Evolutionary conservation across 2,329 filamentous ascomycete species (phyloP).

Genomic region (Trichoderma sp.): DNA sequence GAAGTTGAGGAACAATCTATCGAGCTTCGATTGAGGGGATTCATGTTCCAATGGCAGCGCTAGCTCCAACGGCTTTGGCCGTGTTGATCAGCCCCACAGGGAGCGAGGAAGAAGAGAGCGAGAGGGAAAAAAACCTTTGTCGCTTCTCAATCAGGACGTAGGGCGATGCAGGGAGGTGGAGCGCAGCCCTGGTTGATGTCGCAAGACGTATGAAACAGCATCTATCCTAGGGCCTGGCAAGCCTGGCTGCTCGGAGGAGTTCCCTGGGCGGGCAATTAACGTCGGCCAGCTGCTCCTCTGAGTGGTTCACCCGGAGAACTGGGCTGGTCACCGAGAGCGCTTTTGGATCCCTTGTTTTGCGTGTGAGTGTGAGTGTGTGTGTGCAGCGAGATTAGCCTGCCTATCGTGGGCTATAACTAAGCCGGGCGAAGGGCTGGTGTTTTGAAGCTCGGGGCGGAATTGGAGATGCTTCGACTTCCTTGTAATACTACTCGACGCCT

Average conservation of each 20-base stretch:
- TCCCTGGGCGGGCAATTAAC: slow-evolving; percentile 7
- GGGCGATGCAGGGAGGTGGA: slow-evolving; percentile 15
- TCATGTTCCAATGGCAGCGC: not conserved
- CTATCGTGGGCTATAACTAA: not conserved
- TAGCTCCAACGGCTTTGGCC: slow-evolving; percentile 13
- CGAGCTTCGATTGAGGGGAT: slow-evolving; percentile 11
- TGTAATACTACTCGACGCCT: not conserved
- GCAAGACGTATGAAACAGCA: slow-evolving; percentile 12
- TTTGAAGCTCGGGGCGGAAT: not conserved
- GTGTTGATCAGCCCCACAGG: slow-evolving; percentile 14
- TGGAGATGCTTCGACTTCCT: not conserved
- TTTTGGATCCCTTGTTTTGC: not conserved
- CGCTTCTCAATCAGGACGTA: slow-evolving; percentile 5
- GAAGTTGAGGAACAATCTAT: slow-evolving; percentile 5
- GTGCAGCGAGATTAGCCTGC: not conserved
- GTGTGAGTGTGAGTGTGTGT: not conserved
- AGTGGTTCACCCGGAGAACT: slow-evolving; percentile 9
- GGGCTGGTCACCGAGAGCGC: slow-evolving; percentile 5
- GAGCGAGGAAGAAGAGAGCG: not conserved
- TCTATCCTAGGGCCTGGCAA: not conserved
- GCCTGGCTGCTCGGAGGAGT: not conserved
- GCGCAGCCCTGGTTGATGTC: not conserved
- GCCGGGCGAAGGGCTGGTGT: not conserved
- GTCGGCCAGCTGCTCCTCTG: not conserved
- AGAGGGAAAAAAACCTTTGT: not conserved